Evolutionary conservation across 768 basidiomycete genomes (phyloP).

Genomic region (Crassisporium funariophilum): DNA sequence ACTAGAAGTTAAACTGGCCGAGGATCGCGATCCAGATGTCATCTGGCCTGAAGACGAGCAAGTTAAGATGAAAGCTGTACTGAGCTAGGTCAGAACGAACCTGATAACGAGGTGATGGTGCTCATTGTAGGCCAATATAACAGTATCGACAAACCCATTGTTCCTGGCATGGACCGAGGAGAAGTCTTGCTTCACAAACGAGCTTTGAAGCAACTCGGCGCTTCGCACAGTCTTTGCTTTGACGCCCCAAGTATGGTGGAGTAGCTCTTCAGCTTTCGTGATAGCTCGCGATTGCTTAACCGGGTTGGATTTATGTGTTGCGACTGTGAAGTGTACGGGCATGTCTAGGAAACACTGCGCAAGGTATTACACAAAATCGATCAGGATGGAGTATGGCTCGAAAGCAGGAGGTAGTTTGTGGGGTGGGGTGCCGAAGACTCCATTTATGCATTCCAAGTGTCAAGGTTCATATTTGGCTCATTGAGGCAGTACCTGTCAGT

Average conservation of each 20-base stretch:
- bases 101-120: constrained; percentile 43
- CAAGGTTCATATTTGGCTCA: too few relatives aligned
- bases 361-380: too few relatives aligned
- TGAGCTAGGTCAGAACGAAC: constrained; percentile 6
- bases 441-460: too few relatives aligned
- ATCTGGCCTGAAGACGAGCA: constrained; percentile 21
- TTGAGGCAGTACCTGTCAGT: too few relatives aligned
- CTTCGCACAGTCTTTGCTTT: too few relatives aligned
- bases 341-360: too few relatives aligned
- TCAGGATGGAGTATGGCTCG: too few relatives aligned
- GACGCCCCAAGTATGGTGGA: not conserved
- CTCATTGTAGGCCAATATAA: constrained; percentile 34
- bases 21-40: constrained; percentile 43
- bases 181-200: not conserved
- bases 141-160: constrained; percentile 36
- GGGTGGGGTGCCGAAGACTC: too few relatives aligned
- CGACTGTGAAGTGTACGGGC: constrained; percentile 10
- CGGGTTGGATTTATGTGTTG: constrained; percentile 4
- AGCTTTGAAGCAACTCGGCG: constrained; percentile 3
- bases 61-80: not conserved
- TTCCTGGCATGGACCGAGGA: constrained; percentile 4
- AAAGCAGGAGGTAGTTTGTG: too few relatives aligned
- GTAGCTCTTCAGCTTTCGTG: constrained; percentile 3
- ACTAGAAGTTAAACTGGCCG: constrained; percentile 37
- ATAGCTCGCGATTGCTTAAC: not conserved